These are phyloP conservation scores for Solanum hybrid DNA, from an alignment of 305 asterid genomes.

Conservation along the genomic window DNA sequence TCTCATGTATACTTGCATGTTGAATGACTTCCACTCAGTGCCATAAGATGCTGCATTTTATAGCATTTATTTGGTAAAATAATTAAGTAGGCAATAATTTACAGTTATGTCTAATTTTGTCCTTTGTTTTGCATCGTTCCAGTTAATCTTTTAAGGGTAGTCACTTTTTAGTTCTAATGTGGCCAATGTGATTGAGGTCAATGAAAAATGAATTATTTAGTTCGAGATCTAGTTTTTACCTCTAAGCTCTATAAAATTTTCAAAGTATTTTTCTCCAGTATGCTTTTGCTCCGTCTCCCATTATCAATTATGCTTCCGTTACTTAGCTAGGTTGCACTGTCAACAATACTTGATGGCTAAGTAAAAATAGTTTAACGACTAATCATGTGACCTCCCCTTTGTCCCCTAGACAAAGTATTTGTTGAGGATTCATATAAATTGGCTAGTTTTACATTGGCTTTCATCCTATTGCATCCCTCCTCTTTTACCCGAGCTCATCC, in stretches of 20 bases:
- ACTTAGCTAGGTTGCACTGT: background rate
- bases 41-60: background rate
- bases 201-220: background rate
- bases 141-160: background rate
- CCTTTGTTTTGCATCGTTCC: background rate
- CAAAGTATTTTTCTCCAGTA: background rate
- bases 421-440: background rate
- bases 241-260: background rate
- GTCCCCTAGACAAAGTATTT: background rate
- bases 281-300: background rate
- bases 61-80: background rate
- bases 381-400: background rate
- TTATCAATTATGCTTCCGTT: background rate
- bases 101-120: background rate
- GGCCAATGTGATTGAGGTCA: background rate
- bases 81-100: background rate
- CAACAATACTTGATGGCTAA: background rate
- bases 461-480: background rate
- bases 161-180: background rate
- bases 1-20: background rate
- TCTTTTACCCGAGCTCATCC: background rate
- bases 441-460: background rate
- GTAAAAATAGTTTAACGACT: background rate
- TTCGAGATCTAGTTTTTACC: background rate
- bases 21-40: background rate